Evolutionary conservation across 345 rosid species (phyloP), one percentile per base, ranked within the genome.

Genomic region (Aethionema arabicum): DNA sequence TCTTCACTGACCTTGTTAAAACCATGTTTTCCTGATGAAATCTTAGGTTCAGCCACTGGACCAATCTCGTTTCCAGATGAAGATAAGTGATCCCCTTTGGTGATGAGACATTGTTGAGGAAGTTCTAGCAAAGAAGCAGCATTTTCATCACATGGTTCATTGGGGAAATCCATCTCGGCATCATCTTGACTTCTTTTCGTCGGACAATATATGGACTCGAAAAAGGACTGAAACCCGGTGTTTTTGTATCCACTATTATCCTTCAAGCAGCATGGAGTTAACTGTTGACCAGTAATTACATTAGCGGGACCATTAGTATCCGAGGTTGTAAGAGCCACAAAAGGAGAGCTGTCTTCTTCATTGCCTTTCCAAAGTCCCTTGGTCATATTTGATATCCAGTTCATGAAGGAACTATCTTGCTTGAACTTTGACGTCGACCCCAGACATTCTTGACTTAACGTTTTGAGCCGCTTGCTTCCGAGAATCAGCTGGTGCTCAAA

Each of bases 321-420:
- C 41, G 77, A 67, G 52, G 66, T 74, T 11, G 78, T 74, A 69
- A 72, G 80, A 4, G 73, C 72, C 55, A 68, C 66, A 54, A 79
- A 58, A 47, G 84, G 84, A 40, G 51, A 52, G 21, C 63, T 56
- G 0, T 75, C 79, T 4, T 74, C 80, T 51, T 63, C 66, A 47
- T 72, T 78, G 48, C 81, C 68, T 61, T 76, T 85, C 66, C 76
- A 21, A 45, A 78, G 70, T 6, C 96, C 97, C 75, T 82, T 89
- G 44, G 76, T 75, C 88, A 90, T 81, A 70, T 90, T 93, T 30
- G 86, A 82, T 76, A 93, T 93, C 99, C 97, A 89, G 58, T 79
- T 87, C 82, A 85, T 66, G 50, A 93, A 93, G 13, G 99, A 87
- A 73, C 97, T 85, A 72, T 84, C 90, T 16, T 84, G 88, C 67